Evolutionary conservation across 768 basidiomycete genomes (phyloP), one percentile per base, ranked within the genome.

Genomic region (Lactarius hatsudake): DNA sequence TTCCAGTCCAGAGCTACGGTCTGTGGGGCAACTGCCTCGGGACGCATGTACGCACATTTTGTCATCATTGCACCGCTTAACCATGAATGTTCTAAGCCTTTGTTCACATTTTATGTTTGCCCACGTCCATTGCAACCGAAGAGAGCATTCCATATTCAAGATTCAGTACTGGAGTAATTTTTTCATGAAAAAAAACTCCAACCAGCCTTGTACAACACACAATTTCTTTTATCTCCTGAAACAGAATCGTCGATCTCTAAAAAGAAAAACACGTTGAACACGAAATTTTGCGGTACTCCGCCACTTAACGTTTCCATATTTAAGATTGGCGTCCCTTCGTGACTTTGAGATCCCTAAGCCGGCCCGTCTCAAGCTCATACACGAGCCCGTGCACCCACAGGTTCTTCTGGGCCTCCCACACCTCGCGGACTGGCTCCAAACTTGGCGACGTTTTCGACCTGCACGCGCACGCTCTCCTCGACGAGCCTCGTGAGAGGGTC

Each of bases 351-450:
- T 78, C 78, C 53, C 61, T 64, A 38, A 78, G 69, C 42, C 20
- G 40, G 12, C 78, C 78, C 10, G 63, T 72, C 66, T 71, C 76
- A 45, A 78, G 71, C 2, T 73, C 69, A 63, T 79, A 78, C 48
- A 78, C 68, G 69, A 76, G 75, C 43, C 89, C 89, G 69, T 91
- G 89, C 6, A 91, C 83, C 75, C 74, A 80, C 28, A 89, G 75
- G 8, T 81, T 75, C 72, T 82, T 78, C 15, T 72, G 73, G 28
- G 67, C 18, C 36, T 58, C 72, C 78, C 78, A 78, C 64, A 72
- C 76, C 34, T 48, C 38, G 30, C 42, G 32, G 59, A 78, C 64
- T 9, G 72, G 69, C 30, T 70, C 73, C 32, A 70, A 69, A 34
- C n/a, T 40, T 34, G 36, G 43, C 68, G 43, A 76, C 64, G 67